Percentiles rank a stretch among this genome's conserved stretches.
Conservation (phyloP, 495 filamentous ascomycete genomes). For the Rhypophila decipiens region DNA sequence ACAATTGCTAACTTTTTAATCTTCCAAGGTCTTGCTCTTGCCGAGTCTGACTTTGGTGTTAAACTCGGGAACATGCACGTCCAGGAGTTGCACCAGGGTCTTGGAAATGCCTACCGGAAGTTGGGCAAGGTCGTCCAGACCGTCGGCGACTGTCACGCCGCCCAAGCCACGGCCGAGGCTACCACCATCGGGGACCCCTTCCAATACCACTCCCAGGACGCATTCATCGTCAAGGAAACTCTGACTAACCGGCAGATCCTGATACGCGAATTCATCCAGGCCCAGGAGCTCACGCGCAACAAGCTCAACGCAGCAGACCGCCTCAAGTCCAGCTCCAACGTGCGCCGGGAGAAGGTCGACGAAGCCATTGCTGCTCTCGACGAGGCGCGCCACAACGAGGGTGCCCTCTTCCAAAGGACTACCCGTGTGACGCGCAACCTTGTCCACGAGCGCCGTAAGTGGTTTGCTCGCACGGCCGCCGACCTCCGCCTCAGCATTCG, state of each 20-base stretch:
- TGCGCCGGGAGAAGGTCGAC: constrained; percentile 90
- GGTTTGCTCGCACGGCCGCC: constrained; percentile 79
- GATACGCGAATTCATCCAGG: constrained; percentile 86
- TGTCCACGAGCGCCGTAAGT: constrained; percentile 78
- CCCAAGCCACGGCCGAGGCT: constrained; percentile 93
- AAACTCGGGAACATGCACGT: constrained; percentile 78
- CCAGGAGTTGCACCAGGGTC: constrained; percentile 83
- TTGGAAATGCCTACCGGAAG: constrained; percentile 87
- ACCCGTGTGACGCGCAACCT: constrained; percentile 84
- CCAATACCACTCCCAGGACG: constrained; percentile 90
- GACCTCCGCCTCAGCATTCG: constrained; percentile 76
- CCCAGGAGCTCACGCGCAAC: constrained; percentile 70
- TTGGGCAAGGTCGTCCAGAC: constrained; percentile 88
- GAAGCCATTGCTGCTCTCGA: constrained; percentile 86
- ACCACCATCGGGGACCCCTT: constrained; percentile 91
- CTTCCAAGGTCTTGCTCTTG: constrained; percentile 70
- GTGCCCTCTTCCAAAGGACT: constrained; percentile 73
- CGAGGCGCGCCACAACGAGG: constrained; percentile 74
- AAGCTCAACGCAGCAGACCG: constrained; percentile 81
- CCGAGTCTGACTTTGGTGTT: constrained; percentile 89
- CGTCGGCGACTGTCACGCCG: constrained; percentile 92
- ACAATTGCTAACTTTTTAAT: background rate
- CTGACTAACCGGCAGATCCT: constrained; percentile 97
- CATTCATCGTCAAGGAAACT: constrained; percentile 98
- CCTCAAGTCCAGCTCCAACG: constrained; percentile 73